Percentiles rank a stretch among this genome's conserved stretches.
phyloP scores from a whole-genome alignment of 768 basidiomycete species.

The Lanmaoa rubissima region DNA sequence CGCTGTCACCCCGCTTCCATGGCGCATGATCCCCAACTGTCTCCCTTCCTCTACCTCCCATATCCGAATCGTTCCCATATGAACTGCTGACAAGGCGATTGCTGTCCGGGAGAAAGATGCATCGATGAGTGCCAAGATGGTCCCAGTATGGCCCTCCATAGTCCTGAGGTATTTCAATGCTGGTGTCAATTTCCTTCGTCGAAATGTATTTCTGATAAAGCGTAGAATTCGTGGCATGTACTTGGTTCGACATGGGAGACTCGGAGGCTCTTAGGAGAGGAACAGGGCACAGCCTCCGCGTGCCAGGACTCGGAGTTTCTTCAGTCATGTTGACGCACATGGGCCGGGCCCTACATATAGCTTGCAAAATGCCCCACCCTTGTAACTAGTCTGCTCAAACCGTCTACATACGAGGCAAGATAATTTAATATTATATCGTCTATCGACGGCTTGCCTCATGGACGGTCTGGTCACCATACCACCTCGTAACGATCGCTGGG shows the following conservation, averaged over 20 bases:
- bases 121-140: neutral
- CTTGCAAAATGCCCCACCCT: too few relatives aligned
- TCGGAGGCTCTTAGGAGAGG: too few relatives aligned
- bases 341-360: too few relatives aligned
- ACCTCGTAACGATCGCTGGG: too few relatives aligned
- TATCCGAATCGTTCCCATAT: neutral
- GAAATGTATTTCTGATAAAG: neutral
- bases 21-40: neutral
- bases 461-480: too few relatives aligned
- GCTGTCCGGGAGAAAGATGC: neutral
- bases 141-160: neutral
- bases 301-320: too few relatives aligned
- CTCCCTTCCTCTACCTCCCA: neutral
- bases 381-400: too few relatives aligned
- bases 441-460: too few relatives aligned
- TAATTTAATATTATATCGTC: too few relatives aligned
- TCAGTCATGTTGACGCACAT: too few relatives aligned
- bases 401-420: too few relatives aligned
- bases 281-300: too few relatives aligned
- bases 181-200: neutral
- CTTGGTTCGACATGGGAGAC: neutral
- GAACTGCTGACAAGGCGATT: neutral
- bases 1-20: neutral
- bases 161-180: neutral
- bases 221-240: neutral